phyloP scores from a whole-genome alignment of 176 grass and related monocot genomes.

The Bonia amplexicaulis region DNA sequence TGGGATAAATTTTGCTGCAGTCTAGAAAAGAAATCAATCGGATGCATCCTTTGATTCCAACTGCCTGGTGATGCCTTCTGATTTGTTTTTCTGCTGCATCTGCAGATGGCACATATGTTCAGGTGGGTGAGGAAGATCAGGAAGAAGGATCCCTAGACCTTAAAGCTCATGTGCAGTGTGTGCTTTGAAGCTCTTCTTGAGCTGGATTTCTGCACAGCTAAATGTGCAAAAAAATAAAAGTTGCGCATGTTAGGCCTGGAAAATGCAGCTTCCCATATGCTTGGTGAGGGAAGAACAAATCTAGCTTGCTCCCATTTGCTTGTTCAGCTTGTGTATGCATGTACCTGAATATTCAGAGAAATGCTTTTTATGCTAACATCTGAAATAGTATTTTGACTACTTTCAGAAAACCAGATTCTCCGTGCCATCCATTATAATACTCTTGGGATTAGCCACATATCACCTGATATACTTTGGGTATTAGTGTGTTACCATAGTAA shows the following conservation, averaged over 20 bases:
- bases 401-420: not conserved
- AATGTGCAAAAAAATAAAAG: not conserved
- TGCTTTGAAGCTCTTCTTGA: not conserved
- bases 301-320: not conserved
- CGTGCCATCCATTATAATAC: not conserved
- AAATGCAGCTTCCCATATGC: not conserved
- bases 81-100: conserved; percentile 11
- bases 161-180: not conserved
- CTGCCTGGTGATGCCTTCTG: conserved; percentile 19
- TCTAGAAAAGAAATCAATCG: conserved; percentile 8
- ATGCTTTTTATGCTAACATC: not conserved
- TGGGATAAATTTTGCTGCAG: conserved; percentile 24
- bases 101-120: conserved; percentile 30
- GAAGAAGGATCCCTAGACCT: conserved; percentile 7
- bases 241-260: not conserved
- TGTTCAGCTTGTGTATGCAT: not conserved
- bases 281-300: not conserved
- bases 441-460: not conserved
- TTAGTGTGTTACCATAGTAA: not conserved
- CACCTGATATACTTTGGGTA: not conserved
- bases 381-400: not conserved
- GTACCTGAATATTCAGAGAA: not conserved
- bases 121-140: conserved; percentile 11
- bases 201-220: not conserved
- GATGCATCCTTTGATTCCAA: conserved; percentile 27